phyloP scores from a whole-genome alignment of 2,329 filamentous ascomycete species.

The Colletotrichum gigasporum region DNA sequence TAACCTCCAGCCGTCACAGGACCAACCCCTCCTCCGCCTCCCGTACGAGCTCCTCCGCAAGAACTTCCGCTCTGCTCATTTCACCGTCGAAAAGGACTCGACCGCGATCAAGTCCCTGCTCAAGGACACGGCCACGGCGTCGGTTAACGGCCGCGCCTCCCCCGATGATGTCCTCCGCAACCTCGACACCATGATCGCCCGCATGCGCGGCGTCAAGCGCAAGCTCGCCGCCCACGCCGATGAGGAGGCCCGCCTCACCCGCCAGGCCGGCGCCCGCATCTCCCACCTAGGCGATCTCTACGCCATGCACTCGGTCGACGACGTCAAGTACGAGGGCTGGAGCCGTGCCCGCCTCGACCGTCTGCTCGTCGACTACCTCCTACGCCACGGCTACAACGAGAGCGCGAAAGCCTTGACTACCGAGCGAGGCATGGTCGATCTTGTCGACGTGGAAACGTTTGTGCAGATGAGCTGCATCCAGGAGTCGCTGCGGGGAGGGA shows the following conservation, averaged over 20 bases:
- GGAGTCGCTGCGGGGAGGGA: slow-evolving; percentile 74
- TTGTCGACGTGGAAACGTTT: slow-evolving; percentile 92
- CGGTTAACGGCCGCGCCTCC: slow-evolving; percentile 68
- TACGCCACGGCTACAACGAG: slow-evolving; percentile 83
- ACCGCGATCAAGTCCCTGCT: slow-evolving; percentile 68
- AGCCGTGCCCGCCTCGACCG: slow-evolving; percentile 82
- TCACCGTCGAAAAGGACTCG: slow-evolving; percentile 77
- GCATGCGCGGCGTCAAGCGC: slow-evolving; percentile 87
- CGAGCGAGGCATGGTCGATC: slow-evolving; percentile 78
- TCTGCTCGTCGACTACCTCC: slow-evolving; percentile 89
- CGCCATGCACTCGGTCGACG: slow-evolving; percentile 80
- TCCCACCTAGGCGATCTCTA: slow-evolving; percentile 85
- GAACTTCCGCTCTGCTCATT: slow-evolving; percentile 89
- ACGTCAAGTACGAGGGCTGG: slow-evolving; percentile 95
- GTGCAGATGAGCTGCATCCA: slow-evolving; percentile 82
- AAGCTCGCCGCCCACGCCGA: slow-evolving; percentile 82
- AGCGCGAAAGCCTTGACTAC: slow-evolving; percentile 79
- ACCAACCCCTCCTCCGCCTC: slow-evolving; percentile 92
- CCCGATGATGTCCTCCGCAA: slow-evolving; percentile 79
- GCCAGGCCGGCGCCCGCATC: slow-evolving; percentile 79
- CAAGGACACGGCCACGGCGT: slow-evolving; percentile 72
- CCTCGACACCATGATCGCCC: slow-evolving; percentile 84
- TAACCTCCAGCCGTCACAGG: slow-evolving; percentile 58
- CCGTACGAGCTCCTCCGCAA: slow-evolving; percentile 93
- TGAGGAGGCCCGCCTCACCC: slow-evolving; percentile 82